Conservation (phyloP, 1,284 basidiomycete genomes). For the Pisolithus thermaeus region DNA sequence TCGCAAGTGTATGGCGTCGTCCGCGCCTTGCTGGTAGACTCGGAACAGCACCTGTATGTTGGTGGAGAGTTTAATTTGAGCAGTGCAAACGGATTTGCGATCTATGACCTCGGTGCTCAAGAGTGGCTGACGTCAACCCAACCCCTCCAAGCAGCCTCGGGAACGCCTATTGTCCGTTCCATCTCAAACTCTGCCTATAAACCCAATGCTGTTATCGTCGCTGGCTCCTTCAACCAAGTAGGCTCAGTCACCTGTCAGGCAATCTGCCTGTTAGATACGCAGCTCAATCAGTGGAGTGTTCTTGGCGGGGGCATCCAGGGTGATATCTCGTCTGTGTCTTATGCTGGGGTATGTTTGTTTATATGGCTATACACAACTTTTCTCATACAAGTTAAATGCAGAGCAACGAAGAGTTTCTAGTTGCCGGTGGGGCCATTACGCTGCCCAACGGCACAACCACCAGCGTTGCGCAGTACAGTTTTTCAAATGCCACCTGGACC, state of each 20-base stretch:
- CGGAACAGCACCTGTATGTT: constrained; percentile 61
- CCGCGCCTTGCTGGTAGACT: constrained; percentile 61
- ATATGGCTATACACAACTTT: constrained; percentile 4
- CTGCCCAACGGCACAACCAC: constrained; percentile 52
- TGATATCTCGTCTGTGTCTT: constrained; percentile 73
- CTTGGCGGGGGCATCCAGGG: constrained; percentile 83
- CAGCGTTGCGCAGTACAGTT: constrained; percentile 68
- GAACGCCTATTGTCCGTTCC: constrained; percentile 61
- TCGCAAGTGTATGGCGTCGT: constrained; percentile 68
- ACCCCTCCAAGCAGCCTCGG: constrained; percentile 49
- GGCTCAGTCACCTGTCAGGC: constrained; percentile 73
- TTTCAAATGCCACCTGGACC: constrained; percentile 71
- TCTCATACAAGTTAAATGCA: constrained; percentile 21
- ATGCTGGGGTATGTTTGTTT: constrained; percentile 64
- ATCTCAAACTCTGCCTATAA: constrained; percentile 63
- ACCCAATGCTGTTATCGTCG: constrained; percentile 69
- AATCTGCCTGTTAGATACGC: constrained; percentile 75
- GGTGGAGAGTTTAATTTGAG: constrained; percentile 74
- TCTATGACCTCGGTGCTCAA: constrained; percentile 66
- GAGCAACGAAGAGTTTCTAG: constrained; percentile 57
- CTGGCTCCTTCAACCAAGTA: constrained; percentile 79
- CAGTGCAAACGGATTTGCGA: constrained; percentile 59
- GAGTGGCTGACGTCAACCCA: constrained; percentile 57
- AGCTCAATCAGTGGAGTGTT: constrained; percentile 68
- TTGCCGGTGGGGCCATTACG: constrained; percentile 73